Evolutionary conservation across 2,329 filamentous ascomycete species (phyloP).

Genomic region (Leptographium flavum): DNA sequence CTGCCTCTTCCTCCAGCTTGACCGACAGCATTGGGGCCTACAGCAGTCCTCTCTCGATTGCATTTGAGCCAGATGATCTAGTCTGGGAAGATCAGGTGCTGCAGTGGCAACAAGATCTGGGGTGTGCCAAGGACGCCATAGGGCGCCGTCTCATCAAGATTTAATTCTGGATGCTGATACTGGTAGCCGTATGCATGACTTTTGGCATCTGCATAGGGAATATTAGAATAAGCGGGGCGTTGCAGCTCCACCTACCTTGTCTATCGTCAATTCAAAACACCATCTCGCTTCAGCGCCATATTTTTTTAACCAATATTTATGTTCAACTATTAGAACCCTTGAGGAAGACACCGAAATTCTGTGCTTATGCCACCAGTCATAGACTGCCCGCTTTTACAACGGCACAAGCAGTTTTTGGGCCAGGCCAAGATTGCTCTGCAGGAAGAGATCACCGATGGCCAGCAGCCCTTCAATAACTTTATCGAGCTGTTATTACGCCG

Average conservation of each 20-base stretch:
- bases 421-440: not conserved
- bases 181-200: too few relatives aligned
- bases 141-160: constrained; percentile 5
- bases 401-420: constrained; percentile 2
- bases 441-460: not conserved
- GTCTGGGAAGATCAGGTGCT: constrained; percentile 5
- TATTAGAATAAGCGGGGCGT: too few relatives aligned
- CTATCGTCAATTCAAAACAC: too few relatives aligned
- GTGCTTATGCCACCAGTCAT: not conserved
- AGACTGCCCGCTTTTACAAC: not conserved
- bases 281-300: too few relatives aligned
- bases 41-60: not conserved
- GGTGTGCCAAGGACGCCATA: not conserved
- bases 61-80: constrained; percentile 4
- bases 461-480: not conserved
- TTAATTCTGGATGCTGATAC: too few relatives aligned
- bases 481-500: not conserved
- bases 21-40: not conserved
- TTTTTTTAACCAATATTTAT: too few relatives aligned
- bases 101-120: constrained; percentile 1
- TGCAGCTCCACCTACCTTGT: too few relatives aligned
- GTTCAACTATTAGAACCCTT: not conserved
- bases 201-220: too few relatives aligned
- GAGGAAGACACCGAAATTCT: not conserved
- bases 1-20: not conserved